Conservation (phyloP, 148 eudicot species). For the Rhododendron ferrugineum region DNA sequence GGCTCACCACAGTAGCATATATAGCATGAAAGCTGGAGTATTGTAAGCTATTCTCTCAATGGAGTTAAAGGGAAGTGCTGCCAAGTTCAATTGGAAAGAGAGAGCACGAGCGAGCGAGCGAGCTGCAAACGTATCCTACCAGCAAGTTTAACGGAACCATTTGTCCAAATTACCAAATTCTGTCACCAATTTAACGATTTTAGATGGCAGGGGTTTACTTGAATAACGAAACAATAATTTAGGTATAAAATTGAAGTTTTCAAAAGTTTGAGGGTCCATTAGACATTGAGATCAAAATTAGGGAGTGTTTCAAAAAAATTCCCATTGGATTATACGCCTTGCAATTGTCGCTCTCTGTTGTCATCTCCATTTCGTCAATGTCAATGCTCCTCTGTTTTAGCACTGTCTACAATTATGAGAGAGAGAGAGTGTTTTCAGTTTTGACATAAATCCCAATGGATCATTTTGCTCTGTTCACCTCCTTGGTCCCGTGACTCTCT, state of each 20-base stretch:
- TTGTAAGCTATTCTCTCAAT: too few relatives aligned
- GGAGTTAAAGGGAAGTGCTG: too few relatives aligned
- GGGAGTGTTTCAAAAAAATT: too few relatives aligned
- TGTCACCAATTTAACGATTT: not conserved
- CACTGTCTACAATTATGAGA: not conserved
- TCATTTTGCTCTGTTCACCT: constrained; percentile 18
- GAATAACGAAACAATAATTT: too few relatives aligned
- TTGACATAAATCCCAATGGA: not conserved
- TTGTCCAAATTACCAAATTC: not conserved
- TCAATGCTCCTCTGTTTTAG: not conserved
- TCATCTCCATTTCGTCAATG: not conserved
- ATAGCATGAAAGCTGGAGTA: too few relatives aligned
- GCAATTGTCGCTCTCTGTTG: not conserved
- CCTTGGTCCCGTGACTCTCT: constrained; percentile 25
- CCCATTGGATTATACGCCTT: not conserved
- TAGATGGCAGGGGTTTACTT: not conserved
- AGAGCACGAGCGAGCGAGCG: too few relatives aligned
- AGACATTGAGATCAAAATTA: not conserved
- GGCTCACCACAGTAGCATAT: too few relatives aligned
- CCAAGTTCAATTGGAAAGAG: not conserved
- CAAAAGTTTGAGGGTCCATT: too few relatives aligned
- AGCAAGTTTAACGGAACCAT: too few relatives aligned
- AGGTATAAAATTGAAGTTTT: not conserved
- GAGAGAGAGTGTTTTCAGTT: not conserved
- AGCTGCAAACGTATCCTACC: not conserved